Evolutionary conservation across 805 yeast genomes (phyloP).

Genomic region (Hemisphaericaspora nanyangensis): DNA sequence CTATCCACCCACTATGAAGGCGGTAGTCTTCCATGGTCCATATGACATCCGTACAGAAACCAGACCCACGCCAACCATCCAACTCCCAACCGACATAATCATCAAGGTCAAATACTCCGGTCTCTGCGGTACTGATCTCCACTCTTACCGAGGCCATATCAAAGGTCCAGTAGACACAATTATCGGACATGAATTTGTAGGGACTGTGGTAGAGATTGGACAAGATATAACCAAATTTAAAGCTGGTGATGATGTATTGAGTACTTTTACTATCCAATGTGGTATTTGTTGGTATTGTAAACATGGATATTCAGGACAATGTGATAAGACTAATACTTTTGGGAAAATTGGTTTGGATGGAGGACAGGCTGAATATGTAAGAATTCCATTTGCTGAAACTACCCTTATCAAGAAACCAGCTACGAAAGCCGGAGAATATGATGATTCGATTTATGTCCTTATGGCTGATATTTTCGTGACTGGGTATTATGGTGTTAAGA

Average conservation of each 20-base stretch:
- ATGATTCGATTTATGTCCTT: constrained; percentile 46
- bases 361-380: constrained; percentile 59
- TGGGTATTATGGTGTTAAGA: constrained; percentile 56
- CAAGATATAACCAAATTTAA: constrained; percentile 24
- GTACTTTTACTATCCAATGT: constrained; percentile 54
- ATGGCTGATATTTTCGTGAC: constrained; percentile 67
- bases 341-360: constrained; percentile 57
- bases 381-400: constrained; percentile 54
- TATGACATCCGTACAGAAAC: constrained; percentile 35
- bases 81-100: constrained; percentile 40
- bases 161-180: constrained; percentile 34
- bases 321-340: constrained; percentile 52
- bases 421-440: constrained; percentile 18
- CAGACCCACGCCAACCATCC: constrained; percentile 37
- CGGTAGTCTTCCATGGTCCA: constrained; percentile 47
- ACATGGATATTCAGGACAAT: constrained; percentile 52
- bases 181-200: constrained; percentile 53
- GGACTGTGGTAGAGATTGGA: constrained; percentile 41
- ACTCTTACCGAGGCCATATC: constrained; percentile 51
- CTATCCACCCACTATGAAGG: constrained; percentile 38
- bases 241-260: constrained; percentile 45
- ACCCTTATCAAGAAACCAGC: constrained; percentile 45
- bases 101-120: constrained; percentile 47
- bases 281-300: constrained; percentile 58
- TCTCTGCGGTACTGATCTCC: constrained; percentile 54